Evolutionary conservation across 1,284 basidiomycete species (phyloP).

Genomic region (Malassezia psittaci): DNA sequence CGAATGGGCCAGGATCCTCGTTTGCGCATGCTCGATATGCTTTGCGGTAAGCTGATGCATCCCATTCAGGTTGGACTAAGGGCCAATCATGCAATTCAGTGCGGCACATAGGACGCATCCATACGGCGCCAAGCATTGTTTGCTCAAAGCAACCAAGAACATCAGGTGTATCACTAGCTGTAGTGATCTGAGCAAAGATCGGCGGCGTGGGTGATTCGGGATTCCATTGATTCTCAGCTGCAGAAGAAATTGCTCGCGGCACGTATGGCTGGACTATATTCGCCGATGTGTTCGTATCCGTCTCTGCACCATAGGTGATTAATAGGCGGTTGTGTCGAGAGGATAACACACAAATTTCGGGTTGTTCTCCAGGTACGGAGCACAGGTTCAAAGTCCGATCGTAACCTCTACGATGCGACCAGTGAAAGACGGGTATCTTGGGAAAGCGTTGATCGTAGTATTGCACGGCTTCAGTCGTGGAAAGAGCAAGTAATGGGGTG

Average conservation of each 20-base stretch:
- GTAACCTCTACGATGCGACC: slow-evolving; percentile 12
- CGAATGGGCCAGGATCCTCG: slow-evolving; percentile 14
- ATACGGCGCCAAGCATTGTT: not conserved
- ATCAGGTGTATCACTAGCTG: not conserved
- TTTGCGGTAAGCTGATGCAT: not conserved
- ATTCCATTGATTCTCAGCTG: not conserved
- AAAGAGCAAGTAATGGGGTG: not conserved
- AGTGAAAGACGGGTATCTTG: not conserved
- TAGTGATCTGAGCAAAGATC: not conserved
- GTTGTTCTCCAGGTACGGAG: not conserved
- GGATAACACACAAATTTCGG: not conserved
- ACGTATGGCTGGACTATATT: not conserved
- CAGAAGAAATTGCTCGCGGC: not conserved
- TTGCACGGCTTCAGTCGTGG: slow-evolving; percentile 10
- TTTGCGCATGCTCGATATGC: not conserved
- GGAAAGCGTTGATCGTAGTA: slow-evolving; percentile 13
- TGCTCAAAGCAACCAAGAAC: slow-evolving; percentile 1
- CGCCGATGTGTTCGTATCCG: not conserved
- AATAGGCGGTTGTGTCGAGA: slow-evolving; percentile 12
- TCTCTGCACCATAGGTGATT: not conserved
- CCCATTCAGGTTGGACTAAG: not conserved
- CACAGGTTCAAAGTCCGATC: slow-evolving; percentile 7
- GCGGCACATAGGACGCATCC: not conserved
- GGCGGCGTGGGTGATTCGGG: not conserved
- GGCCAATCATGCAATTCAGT: not conserved